Percentiles rank a stretch among this genome's conserved stretches.
Evolutionary conservation across 176 grass and related monocot species (phyloP).

Genomic region (Oryza longistaminata): DNA sequence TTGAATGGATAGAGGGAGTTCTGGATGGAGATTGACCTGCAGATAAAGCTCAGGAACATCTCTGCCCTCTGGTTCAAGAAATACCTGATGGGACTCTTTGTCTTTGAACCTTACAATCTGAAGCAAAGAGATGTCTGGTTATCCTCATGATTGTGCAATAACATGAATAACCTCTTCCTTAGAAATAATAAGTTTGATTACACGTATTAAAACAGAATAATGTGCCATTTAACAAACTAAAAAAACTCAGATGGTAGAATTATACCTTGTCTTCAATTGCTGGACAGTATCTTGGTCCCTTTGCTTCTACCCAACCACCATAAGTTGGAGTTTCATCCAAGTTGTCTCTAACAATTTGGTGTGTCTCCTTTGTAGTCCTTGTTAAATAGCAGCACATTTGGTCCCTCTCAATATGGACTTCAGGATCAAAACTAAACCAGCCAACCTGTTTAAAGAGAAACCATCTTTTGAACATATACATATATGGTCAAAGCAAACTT

Average conservation of each 20-base stretch:
- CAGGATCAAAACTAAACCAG: slow-evolving; percentile 99
- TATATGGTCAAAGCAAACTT: slow-evolving; percentile 26
- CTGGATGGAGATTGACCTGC: slow-evolving; percentile 53
- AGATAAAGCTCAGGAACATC: slow-evolving; percentile 96
- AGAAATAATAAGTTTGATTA: slow-evolving; percentile 21
- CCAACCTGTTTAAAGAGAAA: slow-evolving; percentile 68
- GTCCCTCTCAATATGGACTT: slow-evolving; percentile 75
- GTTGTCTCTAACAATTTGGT: slow-evolving; percentile 88
- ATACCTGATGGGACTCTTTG: slow-evolving; percentile 96
- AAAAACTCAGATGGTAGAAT: slow-evolving; percentile 7
- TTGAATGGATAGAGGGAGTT: slow-evolving; percentile 2
- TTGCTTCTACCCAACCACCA: slow-evolving; percentile 96
- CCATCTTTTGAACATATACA: slow-evolving; percentile 18
- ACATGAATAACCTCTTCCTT: background rate
- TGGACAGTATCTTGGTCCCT: slow-evolving; percentile 95
- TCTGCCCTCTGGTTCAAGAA: slow-evolving; percentile 97
- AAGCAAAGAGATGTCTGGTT: slow-evolving; percentile 40
- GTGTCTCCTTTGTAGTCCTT: slow-evolving; percentile 82
- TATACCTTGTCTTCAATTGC: slow-evolving; percentile 96
- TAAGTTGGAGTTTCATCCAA: slow-evolving; percentile 95
- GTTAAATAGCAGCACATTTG: slow-evolving; percentile 99
- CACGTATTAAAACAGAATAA: background rate
- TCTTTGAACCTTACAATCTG: slow-evolving; percentile 98
- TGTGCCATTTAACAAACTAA: slow-evolving; percentile 8
- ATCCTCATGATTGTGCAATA: background rate